Evolutionary conservation across 2,329 filamentous ascomycete species (phyloP).

Genomic region (Xylaria sp.): DNA sequence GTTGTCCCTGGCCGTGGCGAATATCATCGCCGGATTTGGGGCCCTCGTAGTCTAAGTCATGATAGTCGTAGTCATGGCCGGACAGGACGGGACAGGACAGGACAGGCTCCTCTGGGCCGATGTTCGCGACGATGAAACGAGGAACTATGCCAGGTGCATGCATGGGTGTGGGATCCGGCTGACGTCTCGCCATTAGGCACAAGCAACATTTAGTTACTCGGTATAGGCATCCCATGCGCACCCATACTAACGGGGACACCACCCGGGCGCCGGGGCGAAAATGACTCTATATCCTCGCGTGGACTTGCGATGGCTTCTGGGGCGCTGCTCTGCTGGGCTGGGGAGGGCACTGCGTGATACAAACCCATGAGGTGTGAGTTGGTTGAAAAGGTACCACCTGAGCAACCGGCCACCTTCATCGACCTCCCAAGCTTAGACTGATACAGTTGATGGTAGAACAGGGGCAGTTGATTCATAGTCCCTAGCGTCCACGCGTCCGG

Average conservation of each 20-base stretch:
- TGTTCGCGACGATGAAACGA: neutral
- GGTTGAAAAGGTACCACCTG: constrained; percentile 10
- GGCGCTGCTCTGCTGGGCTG: neutral
- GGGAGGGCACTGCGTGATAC: constrained; percentile 18
- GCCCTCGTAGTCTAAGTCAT: neutral
- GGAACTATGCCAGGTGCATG: neutral
- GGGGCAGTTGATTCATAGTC: neutral
- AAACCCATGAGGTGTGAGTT: constrained; percentile 19
- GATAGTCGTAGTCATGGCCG: neutral
- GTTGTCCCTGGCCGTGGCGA: neutral
- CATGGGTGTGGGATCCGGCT: constrained; percentile 31
- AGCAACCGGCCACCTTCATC: constrained; percentile 11
- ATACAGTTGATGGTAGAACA: constrained; percentile 12
- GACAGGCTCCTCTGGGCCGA: constrained; percentile 6
- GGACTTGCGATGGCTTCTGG: constrained; percentile 7
- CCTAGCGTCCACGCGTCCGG: constrained; percentile 7
- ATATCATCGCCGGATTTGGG: neutral
- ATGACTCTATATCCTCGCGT: constrained; percentile 8
- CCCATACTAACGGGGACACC: neutral
- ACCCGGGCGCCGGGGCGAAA: constrained; percentile 13
- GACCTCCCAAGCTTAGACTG: constrained; percentile 5
- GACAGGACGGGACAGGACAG: neutral
- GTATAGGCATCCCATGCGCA: neutral
- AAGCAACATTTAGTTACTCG: constrained; percentile 6
- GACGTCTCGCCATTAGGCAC: neutral